phyloP scores from a whole-genome alignment of 2,329 filamentous ascomycete species.

The Monosporascus sp. region DNA sequence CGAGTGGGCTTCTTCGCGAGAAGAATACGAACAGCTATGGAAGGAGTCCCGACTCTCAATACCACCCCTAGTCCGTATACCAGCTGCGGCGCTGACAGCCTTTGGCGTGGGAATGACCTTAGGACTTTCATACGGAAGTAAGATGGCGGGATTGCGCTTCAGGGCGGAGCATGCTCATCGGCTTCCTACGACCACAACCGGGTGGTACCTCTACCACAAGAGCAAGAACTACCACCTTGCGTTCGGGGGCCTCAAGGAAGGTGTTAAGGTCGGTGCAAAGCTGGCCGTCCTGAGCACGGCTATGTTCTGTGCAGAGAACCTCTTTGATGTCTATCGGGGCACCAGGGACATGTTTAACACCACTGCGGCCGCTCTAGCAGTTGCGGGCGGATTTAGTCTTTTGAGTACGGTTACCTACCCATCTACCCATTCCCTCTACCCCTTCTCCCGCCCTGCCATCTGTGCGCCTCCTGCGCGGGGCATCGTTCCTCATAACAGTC shows the following conservation, averaged over 20 bases:
- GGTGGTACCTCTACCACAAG: slow-evolving; percentile 99
- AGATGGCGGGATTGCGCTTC: slow-evolving; percentile 74
- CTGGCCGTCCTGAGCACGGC: slow-evolving; percentile 68
- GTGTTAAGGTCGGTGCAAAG: slow-evolving; percentile 65
- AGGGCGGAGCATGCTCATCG: slow-evolving; percentile 95
- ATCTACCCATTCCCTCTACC: no score
- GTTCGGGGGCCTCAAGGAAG: slow-evolving; percentile 72
- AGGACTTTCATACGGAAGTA: slow-evolving; percentile 67
- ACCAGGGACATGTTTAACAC: slow-evolving; percentile 75
- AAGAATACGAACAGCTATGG: slow-evolving; percentile 29
- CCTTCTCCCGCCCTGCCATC: not conserved
- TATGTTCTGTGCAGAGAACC: slow-evolving; percentile 80
- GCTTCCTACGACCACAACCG: slow-evolving; percentile 72
- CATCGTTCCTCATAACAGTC: not conserved
- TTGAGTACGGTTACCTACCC: slow-evolving; percentile 53
- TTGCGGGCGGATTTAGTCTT: slow-evolving; percentile 81
- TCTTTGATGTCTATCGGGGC: slow-evolving; percentile 68
- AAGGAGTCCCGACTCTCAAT: slow-evolving; percentile 53
- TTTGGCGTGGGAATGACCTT: slow-evolving; percentile 66
- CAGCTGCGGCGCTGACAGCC: slow-evolving; percentile 57
- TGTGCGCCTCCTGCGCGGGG: not conserved
- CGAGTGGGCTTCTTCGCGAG: slow-evolving; percentile 17
- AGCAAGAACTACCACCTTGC: slow-evolving; percentile 90
- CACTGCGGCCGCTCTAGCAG: slow-evolving; percentile 73
- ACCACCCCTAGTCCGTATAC: slow-evolving; percentile 59